phyloP scores from a whole-genome alignment of 176 grass and related monocot species.

The Oryza nivara region DNA sequence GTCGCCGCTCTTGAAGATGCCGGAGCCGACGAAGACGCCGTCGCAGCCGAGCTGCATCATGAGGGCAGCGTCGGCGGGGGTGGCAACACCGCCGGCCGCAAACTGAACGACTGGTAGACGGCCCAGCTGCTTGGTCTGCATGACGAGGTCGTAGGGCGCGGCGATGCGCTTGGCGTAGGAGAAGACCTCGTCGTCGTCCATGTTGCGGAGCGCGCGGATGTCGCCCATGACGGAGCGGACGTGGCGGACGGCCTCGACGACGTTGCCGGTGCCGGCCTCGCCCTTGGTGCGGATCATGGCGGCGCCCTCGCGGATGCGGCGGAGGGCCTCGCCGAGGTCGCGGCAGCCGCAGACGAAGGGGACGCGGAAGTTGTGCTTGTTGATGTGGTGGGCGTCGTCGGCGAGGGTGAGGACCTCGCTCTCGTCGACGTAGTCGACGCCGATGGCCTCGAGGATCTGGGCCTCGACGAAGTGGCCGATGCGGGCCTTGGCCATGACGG shows the following conservation, averaged over 20 bases:
- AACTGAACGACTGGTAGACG: constrained; percentile 76
- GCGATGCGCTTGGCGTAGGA: constrained; percentile 61
- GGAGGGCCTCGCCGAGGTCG: constrained; percentile 67
- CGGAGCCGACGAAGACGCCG: constrained; percentile 78
- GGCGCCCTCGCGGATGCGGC: constrained; percentile 72
- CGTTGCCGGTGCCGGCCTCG: constrained; percentile 72
- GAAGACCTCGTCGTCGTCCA: constrained; percentile 90
- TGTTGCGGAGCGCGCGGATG: constrained; percentile 61
- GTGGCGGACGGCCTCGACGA: constrained; percentile 73
- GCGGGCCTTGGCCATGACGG: constrained; percentile 91
- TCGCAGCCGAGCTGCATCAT: constrained; percentile 84
- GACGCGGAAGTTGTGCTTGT: constrained; percentile 80
- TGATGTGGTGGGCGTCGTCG: constrained; percentile 74
- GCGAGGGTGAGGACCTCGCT: constrained; percentile 83
- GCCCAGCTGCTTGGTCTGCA: constrained; percentile 75
- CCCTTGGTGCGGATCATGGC: constrained; percentile 91
- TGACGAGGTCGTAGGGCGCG: constrained; percentile 64
- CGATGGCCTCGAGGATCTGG: constrained; percentile 69
- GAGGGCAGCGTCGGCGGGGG: constrained; percentile 64
- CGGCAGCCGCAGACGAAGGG: constrained; percentile 85
- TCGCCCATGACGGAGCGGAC: constrained; percentile 72
- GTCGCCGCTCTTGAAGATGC: constrained; percentile 80
- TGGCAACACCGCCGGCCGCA: constrained; percentile 61
- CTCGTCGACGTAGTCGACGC: constrained; percentile 83
- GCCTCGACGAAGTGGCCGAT: constrained; percentile 89